Evolutionary conservation across 1,284 basidiomycete species (phyloP), one percentile per base, ranked within the genome.

Genomic region (Clitocybe nebularis): DNA sequence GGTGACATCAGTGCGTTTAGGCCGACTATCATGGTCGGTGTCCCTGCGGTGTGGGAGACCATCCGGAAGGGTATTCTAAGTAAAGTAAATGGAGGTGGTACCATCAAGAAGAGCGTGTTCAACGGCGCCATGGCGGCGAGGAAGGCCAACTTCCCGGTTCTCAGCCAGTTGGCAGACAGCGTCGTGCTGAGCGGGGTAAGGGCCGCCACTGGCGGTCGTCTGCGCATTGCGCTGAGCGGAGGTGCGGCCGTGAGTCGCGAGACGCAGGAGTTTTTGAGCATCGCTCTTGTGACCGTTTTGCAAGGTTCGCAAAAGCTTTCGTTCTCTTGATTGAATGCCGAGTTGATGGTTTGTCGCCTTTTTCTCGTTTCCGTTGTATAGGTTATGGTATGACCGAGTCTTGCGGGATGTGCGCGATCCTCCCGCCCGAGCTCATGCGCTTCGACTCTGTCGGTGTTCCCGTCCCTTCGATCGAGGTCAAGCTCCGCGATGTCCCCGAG

Each of bases 331-430:
- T n/a, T n/a, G n/a, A n/a, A n/a, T n/a, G n/a, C n/a, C n/a, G n/a
- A n/a, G n/a, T n/a, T 8, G 19, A 30, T 8, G 3, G 7, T 39
- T 10, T 13, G 21, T n/a, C n/a, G n/a, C n/a, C 16, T 24, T 19
- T 35, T 20, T 33, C 10, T n/a, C n/a, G n/a, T n/a, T n/a, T n/a
- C n/a, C n/a, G n/a, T n/a, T n/a, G n/a, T 33, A 5, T 53, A 92
- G 89, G 88, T 13, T 95, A 95, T 59, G 93, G 94, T 40, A 83
- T 96, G 77, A 97, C 93, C 17, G 93, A 96, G 61, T 85, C 89
- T 2, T 88, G 88, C 55, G 88, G 86, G 24, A 90, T 91, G 84
- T 89, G 84, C 54, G 74, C 82, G 10, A 73, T 93, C 47, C 67
- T 90, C 14, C 84, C 87, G 5, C 93, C 93, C 3, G 86, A 87